Base-by-base conservation (phyloP, 1,284 basidiomycete species). In the Stereum hirsutum region DNA sequence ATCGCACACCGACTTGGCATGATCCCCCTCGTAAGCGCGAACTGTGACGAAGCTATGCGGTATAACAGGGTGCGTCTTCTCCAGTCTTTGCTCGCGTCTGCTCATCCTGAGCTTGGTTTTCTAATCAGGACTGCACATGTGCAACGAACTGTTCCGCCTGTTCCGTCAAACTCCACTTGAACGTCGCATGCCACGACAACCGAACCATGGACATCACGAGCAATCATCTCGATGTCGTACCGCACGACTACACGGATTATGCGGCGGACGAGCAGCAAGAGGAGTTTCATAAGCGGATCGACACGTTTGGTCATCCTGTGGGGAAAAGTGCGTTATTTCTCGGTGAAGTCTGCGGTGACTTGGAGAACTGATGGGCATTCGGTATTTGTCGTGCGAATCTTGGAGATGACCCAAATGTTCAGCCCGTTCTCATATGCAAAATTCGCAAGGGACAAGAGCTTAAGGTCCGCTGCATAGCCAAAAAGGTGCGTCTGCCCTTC, bases 1-100 rank as follows among this genome's bases (percentile, higher is more conserved):
- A 84, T 99, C 48, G 90, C 93, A 1, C 96, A 99, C 63, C 79
- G 96, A 35, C 70, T 99, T 20, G 96, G 96, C 19, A 85, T 98
- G 78, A 75, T 99, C 19, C 96, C 96, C 6, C 69, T 99, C 17
- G 71, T 89, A 38, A 95, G 90, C 60, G 70, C 77, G 35, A 84
- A 83, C 49, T 93, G 89, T 50, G 87, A 89, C 44, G 84, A 90
- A 56, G 85, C 81, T 14, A 81, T 93, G 58, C 79, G 88, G 49
- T 90, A 87, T 54, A 85, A 81, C 43, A 70, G 85, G 60, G 89
- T 85, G 52, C 44, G 78, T 65, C 45, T 43, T 11, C 31, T 15
- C 14, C 10, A 30, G 21, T 28, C 31, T 23, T 23, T 5, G 24
- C 6, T 12, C 32, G 12, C 23, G 26, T 7, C 26, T 39, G 46